Evolutionary conservation across 768 basidiomycete species (phyloP).

Genomic region (Pisolithus tinctorius): DNA sequence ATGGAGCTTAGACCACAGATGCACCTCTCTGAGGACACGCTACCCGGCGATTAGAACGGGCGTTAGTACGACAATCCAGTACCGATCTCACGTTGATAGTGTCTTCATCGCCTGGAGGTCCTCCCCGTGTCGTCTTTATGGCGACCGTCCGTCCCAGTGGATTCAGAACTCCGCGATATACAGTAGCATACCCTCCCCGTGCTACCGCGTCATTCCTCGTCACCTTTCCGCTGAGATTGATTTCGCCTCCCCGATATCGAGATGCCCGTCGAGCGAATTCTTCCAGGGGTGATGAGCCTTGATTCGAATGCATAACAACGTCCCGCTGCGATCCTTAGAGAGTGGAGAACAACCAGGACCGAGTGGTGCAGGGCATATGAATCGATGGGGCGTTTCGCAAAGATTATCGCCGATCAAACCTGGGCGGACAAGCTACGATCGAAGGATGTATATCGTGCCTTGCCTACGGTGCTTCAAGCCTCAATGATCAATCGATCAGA

Average conservation of each 20-base stretch:
- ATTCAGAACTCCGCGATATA: background rate
- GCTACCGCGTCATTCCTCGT: background rate
- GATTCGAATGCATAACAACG: too few species aligned
- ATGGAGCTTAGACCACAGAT: background rate
- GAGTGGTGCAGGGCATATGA: too few species aligned
- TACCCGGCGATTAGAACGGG: background rate
- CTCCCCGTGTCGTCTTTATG: background rate
- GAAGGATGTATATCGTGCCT: too few species aligned
- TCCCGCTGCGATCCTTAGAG: too few species aligned
- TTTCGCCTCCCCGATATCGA: background rate
- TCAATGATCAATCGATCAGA: too few species aligned
- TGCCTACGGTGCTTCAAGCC: too few species aligned
- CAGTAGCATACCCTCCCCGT: background rate
- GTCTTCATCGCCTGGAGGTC: background rate
- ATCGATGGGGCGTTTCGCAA: too few species aligned
- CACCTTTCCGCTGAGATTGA: background rate
- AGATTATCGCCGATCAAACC: too few species aligned
- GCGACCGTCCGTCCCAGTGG: background rate
- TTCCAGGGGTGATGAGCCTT: too few species aligned
- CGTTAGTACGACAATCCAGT: background rate
- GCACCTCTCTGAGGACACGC: background rate
- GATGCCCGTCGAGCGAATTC: too few species aligned
- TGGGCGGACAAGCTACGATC: too few species aligned
- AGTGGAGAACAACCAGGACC: too few species aligned
- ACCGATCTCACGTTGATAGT: background rate